Base-by-base conservation (phyloP, 495 filamentous ascomycete genomes). In the Talaromyces thailandensis region DNA sequence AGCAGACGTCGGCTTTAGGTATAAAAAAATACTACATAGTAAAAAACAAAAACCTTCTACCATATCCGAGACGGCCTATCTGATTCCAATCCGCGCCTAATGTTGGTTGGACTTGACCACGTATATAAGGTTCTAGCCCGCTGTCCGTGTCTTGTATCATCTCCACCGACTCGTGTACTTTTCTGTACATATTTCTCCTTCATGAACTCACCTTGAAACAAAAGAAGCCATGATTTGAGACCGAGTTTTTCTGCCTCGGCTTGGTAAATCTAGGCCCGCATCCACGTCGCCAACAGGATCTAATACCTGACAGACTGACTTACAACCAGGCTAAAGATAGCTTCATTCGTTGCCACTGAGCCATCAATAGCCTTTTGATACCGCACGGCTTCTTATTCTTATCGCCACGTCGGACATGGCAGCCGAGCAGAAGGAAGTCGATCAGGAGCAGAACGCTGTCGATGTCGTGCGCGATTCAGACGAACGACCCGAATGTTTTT, bases 401-500 rank as follows among this genome's bases (percentile, higher is more conserved):
- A 18, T 16, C 37, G n/a, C 43, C 51, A 55, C 28, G 32, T 18
- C 40, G 26, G 28, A 61, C 40, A 61, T 31, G 24, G 23, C 16
- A 35, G 26, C 9, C 26, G 26, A 45, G 4, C 37, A 25, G n/a
- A 50, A 61, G 45, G 59, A 52, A 31, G 8, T 29, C 14, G 59
- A 48, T 7, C 40, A 48, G 9, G 37, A 48, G 45, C 43, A 61
- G 26, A 51, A 61, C 26, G 14, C 29, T 31, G 26, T 57, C n/a
- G 59, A 29, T 5, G 23, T 8, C n/a, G 21, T 61, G 43, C 59
- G 43, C 1, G 21, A 61, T 32, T 25, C 59, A n/a, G 43, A 62
- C 50, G 51, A 37, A 18, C 79, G 84, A 7, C 85, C 84, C 8
- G 75, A 75, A 64, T 85, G 81, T 72, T 88, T 89, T 75, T 76